Base-by-base conservation (phyloP, 1,284 basidiomycete species). In the Golubevia pallescens region DNA sequence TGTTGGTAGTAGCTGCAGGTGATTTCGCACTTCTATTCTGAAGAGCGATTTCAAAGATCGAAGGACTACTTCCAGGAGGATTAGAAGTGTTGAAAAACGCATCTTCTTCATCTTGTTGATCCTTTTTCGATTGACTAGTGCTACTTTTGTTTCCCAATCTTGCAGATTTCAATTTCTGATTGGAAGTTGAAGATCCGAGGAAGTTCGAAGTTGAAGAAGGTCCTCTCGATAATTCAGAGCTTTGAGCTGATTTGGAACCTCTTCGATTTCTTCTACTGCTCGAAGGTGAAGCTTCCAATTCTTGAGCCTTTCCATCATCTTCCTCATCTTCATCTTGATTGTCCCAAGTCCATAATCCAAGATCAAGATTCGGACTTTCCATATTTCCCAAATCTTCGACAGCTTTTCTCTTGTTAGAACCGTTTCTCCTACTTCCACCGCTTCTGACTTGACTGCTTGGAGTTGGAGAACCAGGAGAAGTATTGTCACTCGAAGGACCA, bases 401-500 rank as follows among this genome's bases (percentile, higher is more conserved):
- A 48, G 8, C 16, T 16, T 48, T 48, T 16, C 42, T 48, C 42
- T 48, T 48, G 42, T 48, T 48, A 16, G 42, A 48, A 48, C 42
- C 28, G 28, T 28, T 48, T 48, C 42, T 48, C 42, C 16, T 48
- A 48, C 42, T 48, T 13, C 42, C 42, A 48, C 42, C 42, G 16
- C 42, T 48, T 48, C 42, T 48, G 42, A 48, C 10, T 10, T 48
- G 8, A 16, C 42, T 48, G 16, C 42, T 48, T 48, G 60, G 34
- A 52, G 60, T 69, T 4, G 73, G 75, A 13, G 75, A 75, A 0
- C 65, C 70, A 7, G 75, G 75, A 20, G 73, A 75, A 5, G 75
- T 77, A 16, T 70, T 69, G 48, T 67, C 75, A 67, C 71, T 74
- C 65, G 67, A 73, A 16, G 8, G 2, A 48, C 42, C 42, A 13